Evolutionary conservation across 192 early-diverging fungal genomes (phyloP).

Genomic region (Rhizoclosmatium sp.): DNA sequence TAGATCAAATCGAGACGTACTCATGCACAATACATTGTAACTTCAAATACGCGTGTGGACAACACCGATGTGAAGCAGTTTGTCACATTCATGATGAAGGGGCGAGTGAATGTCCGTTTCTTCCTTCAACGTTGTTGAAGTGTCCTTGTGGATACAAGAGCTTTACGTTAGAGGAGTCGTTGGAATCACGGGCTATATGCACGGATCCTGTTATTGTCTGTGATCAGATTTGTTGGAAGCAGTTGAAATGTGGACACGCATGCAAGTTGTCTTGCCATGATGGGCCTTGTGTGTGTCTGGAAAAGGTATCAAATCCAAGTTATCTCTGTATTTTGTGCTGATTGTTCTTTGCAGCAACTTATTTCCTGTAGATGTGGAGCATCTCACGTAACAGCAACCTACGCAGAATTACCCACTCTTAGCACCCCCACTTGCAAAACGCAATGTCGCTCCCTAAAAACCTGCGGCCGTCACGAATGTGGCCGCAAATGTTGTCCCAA

Average conservation of each 20-base stretch:
- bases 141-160: slow-evolving; percentile 16
- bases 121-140: neutral
- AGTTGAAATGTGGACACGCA: slow-evolving; percentile 16
- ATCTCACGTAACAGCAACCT: neutral
- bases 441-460: neutral
- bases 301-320: slow-evolving; percentile 5
- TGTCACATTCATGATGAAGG: slow-evolving; percentile 10
- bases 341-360: neutral
- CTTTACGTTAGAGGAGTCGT: slow-evolving; percentile 12
- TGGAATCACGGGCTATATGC: neutral
- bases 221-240: slow-evolving; percentile 9
- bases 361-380: slow-evolving; percentile 6
- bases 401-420: neutral
- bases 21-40: neutral
- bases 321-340: neutral
- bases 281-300: slow-evolving; percentile 16
- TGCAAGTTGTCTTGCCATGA: slow-evolving; percentile 30
- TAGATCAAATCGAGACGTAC: neutral
- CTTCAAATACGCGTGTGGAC: neutral
- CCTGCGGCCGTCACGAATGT: slow-evolving; percentile 21
- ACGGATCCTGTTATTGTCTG: slow-evolving; percentile 19
- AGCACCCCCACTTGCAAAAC: neutral
- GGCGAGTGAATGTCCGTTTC: neutral
- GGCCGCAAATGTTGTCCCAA: slow-evolving; percentile 16
- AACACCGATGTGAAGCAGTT: slow-evolving; percentile 4